These are phyloP conservation scores for Clonostachys rosea DNA, from an alignment of 2,329 filamentous ascomycete species.

Conservation along the genomic window DNA sequence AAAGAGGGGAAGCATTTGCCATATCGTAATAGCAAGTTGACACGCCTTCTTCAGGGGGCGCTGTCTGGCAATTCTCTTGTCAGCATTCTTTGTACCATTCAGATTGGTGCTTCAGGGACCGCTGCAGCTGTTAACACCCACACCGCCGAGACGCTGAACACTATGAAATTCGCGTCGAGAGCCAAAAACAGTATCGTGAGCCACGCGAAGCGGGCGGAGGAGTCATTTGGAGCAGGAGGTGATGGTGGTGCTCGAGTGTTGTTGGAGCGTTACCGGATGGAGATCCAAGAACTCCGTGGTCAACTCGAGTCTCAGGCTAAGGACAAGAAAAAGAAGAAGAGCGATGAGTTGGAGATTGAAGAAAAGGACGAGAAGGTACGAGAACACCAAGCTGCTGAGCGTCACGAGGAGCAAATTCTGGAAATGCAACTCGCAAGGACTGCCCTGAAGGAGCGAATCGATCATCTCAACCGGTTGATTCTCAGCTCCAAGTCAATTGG, in stretches of 20 bases:
- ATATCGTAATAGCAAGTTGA: slow-evolving; percentile 96
- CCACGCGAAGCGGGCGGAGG: slow-evolving; percentile 91
- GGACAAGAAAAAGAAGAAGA: slow-evolving; percentile 54
- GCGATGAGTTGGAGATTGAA: slow-evolving; percentile 39
- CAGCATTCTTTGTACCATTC: slow-evolving; percentile 95
- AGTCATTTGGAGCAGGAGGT: slow-evolving; percentile 74
- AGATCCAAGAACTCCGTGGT: slow-evolving; percentile 76
- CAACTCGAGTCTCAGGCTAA: slow-evolving; percentile 84
- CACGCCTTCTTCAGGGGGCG: slow-evolving; percentile 84
- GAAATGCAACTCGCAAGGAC: slow-evolving; percentile 98
- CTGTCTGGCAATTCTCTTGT: slow-evolving; percentile 91
- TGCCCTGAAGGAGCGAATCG: slow-evolving; percentile 93
- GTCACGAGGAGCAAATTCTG: slow-evolving; percentile 95
- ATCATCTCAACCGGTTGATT: slow-evolving; percentile 92
- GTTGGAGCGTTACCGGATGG: slow-evolving; percentile 87
- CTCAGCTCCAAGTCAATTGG: slow-evolving; percentile 93
- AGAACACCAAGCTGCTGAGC: slow-evolving; percentile 75
- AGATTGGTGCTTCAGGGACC: slow-evolving; percentile 75
- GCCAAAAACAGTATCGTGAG: slow-evolving; percentile 98
- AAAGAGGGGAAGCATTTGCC: slow-evolving; percentile 90
- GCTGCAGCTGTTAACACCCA: slow-evolving; percentile 68
- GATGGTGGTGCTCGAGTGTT: slow-evolving; percentile 84
- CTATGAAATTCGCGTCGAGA: slow-evolving; percentile 91
- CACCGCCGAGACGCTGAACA: slow-evolving; percentile 87
- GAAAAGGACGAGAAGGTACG: slow-evolving; percentile 65